A percentile compares a stretch with the other conserved stretches of the same genome.
These are phyloP conservation scores for Phytophthora sojae DNA, from an alignment of 352 stramenopile genomes.

Conservation along the genomic window DNA sequence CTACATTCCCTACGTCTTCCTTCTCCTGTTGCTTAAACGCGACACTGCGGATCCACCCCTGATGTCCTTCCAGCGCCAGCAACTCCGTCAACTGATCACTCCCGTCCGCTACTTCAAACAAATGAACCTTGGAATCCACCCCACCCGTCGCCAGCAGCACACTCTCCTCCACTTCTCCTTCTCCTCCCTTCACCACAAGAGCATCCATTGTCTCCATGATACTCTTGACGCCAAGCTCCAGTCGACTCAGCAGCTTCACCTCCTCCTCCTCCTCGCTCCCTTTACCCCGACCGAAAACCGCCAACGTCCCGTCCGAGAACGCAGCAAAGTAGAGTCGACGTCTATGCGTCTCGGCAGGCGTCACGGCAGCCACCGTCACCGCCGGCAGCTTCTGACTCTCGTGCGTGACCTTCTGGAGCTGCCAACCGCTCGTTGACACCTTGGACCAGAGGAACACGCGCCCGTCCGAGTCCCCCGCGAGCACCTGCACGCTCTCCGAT, in stretches of 20 bases:
- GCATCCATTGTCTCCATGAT: constrained; percentile 66
- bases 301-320: constrained; percentile 52
- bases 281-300: no score
- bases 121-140: constrained; percentile 74
- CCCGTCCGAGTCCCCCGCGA: constrained; percentile 71
- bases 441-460: constrained; percentile 65
- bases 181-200: constrained; percentile 16
- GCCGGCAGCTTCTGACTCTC: constrained; percentile 21
- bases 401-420: constrained; percentile 21
- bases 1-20: not conserved
- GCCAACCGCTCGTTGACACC: constrained; percentile 17
- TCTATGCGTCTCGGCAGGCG: constrained; percentile 34
- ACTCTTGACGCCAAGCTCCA: constrained; percentile 45
- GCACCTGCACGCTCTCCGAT: constrained; percentile 27
- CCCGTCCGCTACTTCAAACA: constrained; percentile 54
- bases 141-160: constrained; percentile 69
- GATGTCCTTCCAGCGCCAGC: constrained; percentile 64
- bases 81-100: constrained; percentile 33
- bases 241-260: constrained; percentile 26
- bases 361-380: constrained; percentile 51
- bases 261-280: not conserved
- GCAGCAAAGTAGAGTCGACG: constrained; percentile 50
- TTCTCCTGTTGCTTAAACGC: constrained; percentile 44
- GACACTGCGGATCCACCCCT: constrained; percentile 73
- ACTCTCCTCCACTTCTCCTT: constrained; percentile 18